Conservation (phyloP, 2,329 filamentous ascomycete genomes). For the Diaporthe citri region DNA sequence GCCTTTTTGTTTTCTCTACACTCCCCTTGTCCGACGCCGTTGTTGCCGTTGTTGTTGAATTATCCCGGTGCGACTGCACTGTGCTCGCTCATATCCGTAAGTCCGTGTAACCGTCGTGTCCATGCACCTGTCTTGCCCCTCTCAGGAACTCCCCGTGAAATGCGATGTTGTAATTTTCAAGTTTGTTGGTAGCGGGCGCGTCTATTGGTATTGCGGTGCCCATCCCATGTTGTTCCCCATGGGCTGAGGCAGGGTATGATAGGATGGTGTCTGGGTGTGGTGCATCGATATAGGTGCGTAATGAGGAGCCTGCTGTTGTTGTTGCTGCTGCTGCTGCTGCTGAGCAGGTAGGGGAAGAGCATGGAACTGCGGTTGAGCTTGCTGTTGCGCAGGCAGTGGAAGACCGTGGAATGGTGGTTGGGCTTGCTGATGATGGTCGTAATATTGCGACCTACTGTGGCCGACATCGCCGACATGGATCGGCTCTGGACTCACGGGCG, state of each 20-base stretch:
- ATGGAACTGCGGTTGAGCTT: slow-evolving; percentile 30
- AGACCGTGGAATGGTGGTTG: slow-evolving; percentile 35
- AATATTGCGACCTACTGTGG: slow-evolving; percentile 43
- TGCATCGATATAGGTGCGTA: slow-evolving; percentile 27
- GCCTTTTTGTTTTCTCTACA: slow-evolving; percentile 24
- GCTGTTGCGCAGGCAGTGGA: slow-evolving; percentile 30
- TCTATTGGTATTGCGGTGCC: slow-evolving; percentile 35
- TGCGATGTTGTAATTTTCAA: neutral
- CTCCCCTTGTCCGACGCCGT: slow-evolving; percentile 1
- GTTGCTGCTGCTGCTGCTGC: slow-evolving; percentile 25
- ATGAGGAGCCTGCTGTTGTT: slow-evolving; percentile 7
- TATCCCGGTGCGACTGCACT: slow-evolving; percentile 15
- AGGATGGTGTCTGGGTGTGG: slow-evolving; percentile 28
- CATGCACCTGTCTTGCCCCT: neutral
- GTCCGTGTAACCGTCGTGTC: slow-evolving; percentile 18
- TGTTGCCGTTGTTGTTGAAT: neutral
- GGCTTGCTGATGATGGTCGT: slow-evolving; percentile 40
- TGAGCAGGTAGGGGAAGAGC: slow-evolving; percentile 25
- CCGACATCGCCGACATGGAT: slow-evolving; percentile 33
- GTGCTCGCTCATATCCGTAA: slow-evolving; percentile 8
- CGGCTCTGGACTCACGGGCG: slow-evolving; percentile 46
- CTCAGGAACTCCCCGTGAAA: slow-evolving; percentile 8
- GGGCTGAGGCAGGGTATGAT: slow-evolving; percentile 36
- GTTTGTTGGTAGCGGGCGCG: neutral
- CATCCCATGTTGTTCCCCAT: slow-evolving; percentile 36